Percentiles rank a stretch among this genome's conserved stretches.
These are phyloP conservation scores for Entophlyctis luteolus DNA, from an alignment of 192 early-diverging fungal species.

Conservation along the genomic window DNA sequence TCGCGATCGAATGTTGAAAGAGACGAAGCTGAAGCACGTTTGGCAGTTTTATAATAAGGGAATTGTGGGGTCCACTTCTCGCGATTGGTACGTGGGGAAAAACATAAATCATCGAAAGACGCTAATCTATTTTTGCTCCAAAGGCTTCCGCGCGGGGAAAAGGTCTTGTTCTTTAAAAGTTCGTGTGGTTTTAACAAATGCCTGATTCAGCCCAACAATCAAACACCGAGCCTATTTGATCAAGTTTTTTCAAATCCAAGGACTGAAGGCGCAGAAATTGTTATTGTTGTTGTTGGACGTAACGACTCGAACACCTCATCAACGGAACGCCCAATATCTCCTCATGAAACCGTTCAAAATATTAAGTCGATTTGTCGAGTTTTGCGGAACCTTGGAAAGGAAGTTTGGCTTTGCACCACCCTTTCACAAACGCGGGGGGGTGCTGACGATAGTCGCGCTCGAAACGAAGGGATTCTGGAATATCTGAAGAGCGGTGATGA, in stretches of 20 bases:
- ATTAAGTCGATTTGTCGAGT: constrained; percentile 27
- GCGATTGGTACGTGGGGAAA: constrained; percentile 26
- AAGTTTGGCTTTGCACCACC: constrained; percentile 38
- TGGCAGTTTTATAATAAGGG: constrained; percentile 39
- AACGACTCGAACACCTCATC: constrained; percentile 23
- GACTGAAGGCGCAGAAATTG: constrained; percentile 34
- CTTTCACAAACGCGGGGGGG: constrained; percentile 1
- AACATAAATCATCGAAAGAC: too few species aligned
- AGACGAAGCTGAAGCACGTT: constrained; percentile 31
- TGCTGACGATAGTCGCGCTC: background rate
- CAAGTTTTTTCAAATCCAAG: constrained; percentile 22
- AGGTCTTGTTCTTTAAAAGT: too few species aligned
- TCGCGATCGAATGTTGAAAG: constrained; percentile 4
- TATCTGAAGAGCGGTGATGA: constrained; percentile 29
- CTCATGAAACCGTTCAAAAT: constrained; percentile 40
- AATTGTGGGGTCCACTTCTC: constrained; percentile 26
- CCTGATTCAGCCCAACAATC: background rate
- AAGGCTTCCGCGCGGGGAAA: constrained; percentile 21
- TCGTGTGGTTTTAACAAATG: too few species aligned
- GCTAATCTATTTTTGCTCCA: background rate
- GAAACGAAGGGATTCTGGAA: constrained; percentile 17
- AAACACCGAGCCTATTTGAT: constrained; percentile 22
- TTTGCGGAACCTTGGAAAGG: constrained; percentile 35
- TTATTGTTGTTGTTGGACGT: constrained; percentile 42
- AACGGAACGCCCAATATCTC: constrained; percentile 10